Evolutionary conservation across 2,329 filamentous ascomycete genomes (phyloP).

Genomic region (Ceratocystis huliohia): DNA sequence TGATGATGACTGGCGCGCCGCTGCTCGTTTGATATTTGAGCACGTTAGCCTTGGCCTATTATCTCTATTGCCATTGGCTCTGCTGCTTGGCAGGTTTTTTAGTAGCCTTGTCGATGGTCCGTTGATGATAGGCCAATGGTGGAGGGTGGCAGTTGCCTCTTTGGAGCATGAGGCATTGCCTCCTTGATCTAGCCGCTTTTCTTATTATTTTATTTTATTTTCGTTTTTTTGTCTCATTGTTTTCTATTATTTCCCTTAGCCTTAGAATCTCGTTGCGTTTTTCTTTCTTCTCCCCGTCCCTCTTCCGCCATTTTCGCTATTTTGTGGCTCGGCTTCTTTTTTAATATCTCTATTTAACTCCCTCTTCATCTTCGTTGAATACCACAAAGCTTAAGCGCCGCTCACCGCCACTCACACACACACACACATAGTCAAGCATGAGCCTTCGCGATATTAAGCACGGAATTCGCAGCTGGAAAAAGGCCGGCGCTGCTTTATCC

Average conservation of each 20-base stretch:
- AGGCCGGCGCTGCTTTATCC: not conserved
- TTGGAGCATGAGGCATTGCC: not conserved
- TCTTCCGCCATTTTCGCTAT: not conserved
- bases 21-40: not conserved
- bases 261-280: not conserved
- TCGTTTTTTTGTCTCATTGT: not conserved
- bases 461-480: not conserved
- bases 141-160: not conserved
- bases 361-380: not conserved
- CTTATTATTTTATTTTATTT: slow-evolving; percentile 6
- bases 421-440: not conserved
- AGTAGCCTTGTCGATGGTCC: not conserved
- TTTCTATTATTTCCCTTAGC: not conserved
- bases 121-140: not conserved
- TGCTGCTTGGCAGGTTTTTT: not conserved
- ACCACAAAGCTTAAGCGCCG: not conserved
- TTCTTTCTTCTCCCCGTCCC: not conserved
- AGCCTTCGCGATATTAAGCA: not conserved
- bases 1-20: not conserved
- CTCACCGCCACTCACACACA: not conserved
- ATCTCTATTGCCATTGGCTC: not conserved
- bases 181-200: slow-evolving; percentile 1
- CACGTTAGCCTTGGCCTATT: not conserved
- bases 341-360: not conserved
- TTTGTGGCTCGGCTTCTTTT: not conserved